phyloP scores from a whole-genome alignment of 2,329 filamentous ascomycete genomes.

The Microcera coccophila region DNA sequence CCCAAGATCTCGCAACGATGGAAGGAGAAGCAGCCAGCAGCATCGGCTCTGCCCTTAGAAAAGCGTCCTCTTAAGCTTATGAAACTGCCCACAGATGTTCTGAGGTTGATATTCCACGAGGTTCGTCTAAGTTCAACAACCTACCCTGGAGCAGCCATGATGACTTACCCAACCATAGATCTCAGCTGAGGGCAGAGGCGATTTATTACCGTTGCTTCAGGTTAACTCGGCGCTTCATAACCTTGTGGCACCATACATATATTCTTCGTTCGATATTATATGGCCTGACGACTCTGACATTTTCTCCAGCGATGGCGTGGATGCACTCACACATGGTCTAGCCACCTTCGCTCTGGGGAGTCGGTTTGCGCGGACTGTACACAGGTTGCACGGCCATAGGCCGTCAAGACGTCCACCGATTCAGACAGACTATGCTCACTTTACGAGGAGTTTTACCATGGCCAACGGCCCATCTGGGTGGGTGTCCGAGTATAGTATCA shows the following conservation, averaged over 20 bases:
- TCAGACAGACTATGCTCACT: constrained; percentile 8
- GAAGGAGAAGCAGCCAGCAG: constrained; percentile 10
- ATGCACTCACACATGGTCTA: constrained; percentile 13
- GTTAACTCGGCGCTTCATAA: constrained; percentile 12
- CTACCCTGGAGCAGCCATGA: constrained; percentile 3
- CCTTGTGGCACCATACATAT: constrained; percentile 9
- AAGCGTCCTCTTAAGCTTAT: constrained; percentile 9
- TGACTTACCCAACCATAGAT: neutral
- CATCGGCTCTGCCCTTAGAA: neutral
- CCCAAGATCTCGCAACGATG: neutral
- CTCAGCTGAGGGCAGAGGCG: constrained; percentile 2
- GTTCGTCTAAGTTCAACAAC: constrained; percentile 1
- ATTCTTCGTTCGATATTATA: constrained; percentile 9
- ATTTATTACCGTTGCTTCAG: constrained; percentile 6
- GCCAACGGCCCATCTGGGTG: constrained; percentile 9
- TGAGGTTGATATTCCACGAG: constrained; percentile 13
- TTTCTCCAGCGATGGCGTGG: constrained; percentile 2
- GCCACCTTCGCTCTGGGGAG: constrained; percentile 9
- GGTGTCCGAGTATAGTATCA: constrained; percentile 9
- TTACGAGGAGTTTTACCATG: constrained; percentile 11
- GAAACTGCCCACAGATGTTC: constrained; percentile 12
- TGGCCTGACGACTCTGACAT: constrained; percentile 6
- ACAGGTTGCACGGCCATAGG: constrained; percentile 8
- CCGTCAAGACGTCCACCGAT: neutral
- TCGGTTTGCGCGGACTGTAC: constrained; percentile 9